Evolutionary conservation across 2,329 filamentous ascomycete species (phyloP).

Genomic region (Sporothrix inflata): DNA sequence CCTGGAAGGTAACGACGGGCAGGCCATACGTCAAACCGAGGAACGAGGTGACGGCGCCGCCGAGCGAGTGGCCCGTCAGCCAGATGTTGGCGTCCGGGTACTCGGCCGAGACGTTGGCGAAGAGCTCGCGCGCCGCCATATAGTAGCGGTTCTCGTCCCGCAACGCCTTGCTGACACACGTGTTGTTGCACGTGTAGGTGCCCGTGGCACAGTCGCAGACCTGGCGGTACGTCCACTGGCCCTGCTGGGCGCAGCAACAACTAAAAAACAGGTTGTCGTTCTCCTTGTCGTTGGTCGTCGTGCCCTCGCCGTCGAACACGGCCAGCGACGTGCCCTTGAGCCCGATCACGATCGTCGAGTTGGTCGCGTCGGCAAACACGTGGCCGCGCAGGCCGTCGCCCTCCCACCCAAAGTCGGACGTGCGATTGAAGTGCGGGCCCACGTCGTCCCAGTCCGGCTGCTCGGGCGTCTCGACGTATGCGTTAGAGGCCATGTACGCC

Average conservation of each 20-base stretch:
- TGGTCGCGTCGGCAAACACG: slow-evolving; percentile 83
- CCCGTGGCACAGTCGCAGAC: slow-evolving; percentile 90
- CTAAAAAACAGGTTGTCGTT: slow-evolving; percentile 99
- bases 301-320: slow-evolving; percentile 94
- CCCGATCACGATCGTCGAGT: slow-evolving; percentile 86
- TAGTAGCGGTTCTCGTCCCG: slow-evolving; percentile 89
- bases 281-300: slow-evolving; percentile 94
- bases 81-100: slow-evolving; percentile 86
- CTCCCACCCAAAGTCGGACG: slow-evolving; percentile 90
- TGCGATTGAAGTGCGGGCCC: slow-evolving; percentile 78
- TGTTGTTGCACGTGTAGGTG: slow-evolving; percentile 89
- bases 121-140: slow-evolving; percentile 82
- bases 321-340: slow-evolving; percentile 90
- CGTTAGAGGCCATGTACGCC: slow-evolving; percentile 85
- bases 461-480: slow-evolving; percentile 76
- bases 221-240: slow-evolving; percentile 85
- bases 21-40: slow-evolving; percentile 88
- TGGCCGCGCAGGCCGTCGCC: slow-evolving; percentile 87
- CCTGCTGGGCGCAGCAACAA: slow-evolving; percentile 94
- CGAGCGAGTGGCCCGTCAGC: slow-evolving; percentile 90
- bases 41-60: slow-evolving; percentile 85
- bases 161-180: slow-evolving; percentile 77
- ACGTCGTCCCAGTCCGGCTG: slow-evolving; percentile 84
- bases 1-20: slow-evolving; percentile 90
- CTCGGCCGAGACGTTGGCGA: slow-evolving; percentile 85